Percentiles rank a stretch among this genome's conserved stretches.
Conservation (phyloP, 192 early-diverging fungal genomes). For the Podila verticillata region DNA sequence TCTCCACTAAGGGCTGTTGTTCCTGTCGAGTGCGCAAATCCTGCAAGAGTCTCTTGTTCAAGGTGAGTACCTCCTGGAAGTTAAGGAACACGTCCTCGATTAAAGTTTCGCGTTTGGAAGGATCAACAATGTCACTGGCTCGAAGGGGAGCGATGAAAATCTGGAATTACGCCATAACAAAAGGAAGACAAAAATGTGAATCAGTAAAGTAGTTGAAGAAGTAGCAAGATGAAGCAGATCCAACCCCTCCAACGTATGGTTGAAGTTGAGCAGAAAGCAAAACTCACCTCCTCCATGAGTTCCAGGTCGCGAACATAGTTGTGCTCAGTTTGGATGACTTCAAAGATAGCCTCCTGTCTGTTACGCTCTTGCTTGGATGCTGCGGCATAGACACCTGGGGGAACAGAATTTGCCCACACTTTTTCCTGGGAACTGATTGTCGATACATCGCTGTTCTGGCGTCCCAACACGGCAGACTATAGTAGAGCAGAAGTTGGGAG, state of each 20-base stretch:
- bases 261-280: conserved; percentile 1
- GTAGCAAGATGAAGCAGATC: too few relatives aligned
- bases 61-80: conserved; percentile 65
- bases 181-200: not conserved
- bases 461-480: conserved; percentile 22
- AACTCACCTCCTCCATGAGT: conserved; percentile 80
- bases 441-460: conserved; percentile 39
- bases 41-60: conserved; percentile 68
- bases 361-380: conserved; percentile 72
- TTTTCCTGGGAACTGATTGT: conserved; percentile 30
- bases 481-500: not conserved
- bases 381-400: conserved; percentile 23
- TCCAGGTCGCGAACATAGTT: conserved; percentile 92
- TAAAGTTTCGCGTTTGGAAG: conserved; percentile 71
- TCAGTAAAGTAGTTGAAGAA: not conserved
- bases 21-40: conserved; percentile 72
- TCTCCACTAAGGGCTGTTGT: conserved; percentile 72
- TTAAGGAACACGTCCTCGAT: conserved; percentile 83
- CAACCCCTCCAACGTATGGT: not conserved
- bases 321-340: conserved; percentile 90
- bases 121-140: conserved; percentile 70
- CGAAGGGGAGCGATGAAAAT: conserved; percentile 71
- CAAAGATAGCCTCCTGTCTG: conserved; percentile 96
- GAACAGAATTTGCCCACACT: conserved; percentile 49
- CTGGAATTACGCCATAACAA: conserved; percentile 23